phyloP scores from a whole-genome alignment of 768 basidiomycete species.

The Amanita rimosa region DNA sequence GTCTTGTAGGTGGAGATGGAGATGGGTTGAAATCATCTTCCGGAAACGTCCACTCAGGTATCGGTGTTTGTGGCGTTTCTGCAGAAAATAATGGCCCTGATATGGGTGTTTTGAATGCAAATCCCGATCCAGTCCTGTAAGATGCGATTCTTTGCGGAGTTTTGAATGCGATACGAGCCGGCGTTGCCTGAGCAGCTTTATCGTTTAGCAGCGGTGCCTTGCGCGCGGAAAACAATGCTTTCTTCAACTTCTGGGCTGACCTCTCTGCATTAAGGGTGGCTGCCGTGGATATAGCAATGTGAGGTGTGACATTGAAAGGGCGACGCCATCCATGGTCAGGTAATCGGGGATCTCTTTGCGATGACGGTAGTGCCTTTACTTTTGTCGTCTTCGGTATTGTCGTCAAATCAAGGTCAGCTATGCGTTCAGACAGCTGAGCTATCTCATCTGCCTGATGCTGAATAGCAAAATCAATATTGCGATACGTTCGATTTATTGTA shows the following conservation, averaged over 20 bases:
- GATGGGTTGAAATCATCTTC: constrained; percentile 32
- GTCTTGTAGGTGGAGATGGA: constrained; percentile 18
- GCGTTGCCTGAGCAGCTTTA: constrained; percentile 27
- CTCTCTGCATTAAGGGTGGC: constrained; percentile 77
- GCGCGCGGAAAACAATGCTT: constrained; percentile 47
- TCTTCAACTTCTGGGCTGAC: constrained; percentile 59
- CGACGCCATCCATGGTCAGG: constrained; percentile 25
- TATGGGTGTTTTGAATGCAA: constrained; percentile 14
- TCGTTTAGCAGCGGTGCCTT: constrained; percentile 59
- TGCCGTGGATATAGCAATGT: constrained; percentile 64
- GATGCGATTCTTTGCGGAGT: constrained; percentile 21
- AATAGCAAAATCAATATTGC: constrained; percentile 72
- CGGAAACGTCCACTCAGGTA: constrained; percentile 21
- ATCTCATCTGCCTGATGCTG: constrained; percentile 50
- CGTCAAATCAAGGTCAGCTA: constrained; percentile 37
- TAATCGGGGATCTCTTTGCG: constrained; percentile 28
- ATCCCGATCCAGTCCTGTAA: constrained; percentile 3
- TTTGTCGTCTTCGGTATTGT: constrained; percentile 10
- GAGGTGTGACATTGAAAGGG: constrained; percentile 40
- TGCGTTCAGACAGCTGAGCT: constrained; percentile 35
- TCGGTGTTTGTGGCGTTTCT: constrained; percentile 9
- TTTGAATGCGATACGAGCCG: constrained; percentile 23
- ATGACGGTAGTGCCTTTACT: constrained; percentile 6
- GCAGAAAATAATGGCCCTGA: constrained; percentile 17
- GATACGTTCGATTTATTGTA: constrained; percentile 72